Conservation (phyloP, 805 yeast genomes). For the Starmerella geochares region DNA sequence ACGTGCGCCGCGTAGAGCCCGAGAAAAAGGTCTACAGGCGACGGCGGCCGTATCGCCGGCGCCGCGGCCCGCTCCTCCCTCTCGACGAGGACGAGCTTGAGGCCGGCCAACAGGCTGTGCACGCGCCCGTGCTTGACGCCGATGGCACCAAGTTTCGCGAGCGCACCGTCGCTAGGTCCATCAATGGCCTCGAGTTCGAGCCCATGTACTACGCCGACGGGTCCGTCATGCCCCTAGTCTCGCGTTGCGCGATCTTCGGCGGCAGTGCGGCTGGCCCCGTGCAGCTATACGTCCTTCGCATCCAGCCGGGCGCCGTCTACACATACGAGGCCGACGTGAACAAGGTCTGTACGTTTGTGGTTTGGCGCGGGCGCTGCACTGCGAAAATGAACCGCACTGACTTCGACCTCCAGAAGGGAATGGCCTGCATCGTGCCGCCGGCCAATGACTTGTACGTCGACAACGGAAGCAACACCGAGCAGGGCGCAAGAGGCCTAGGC, state of each 20-base stretch:
- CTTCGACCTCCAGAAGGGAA: constrained; percentile 19
- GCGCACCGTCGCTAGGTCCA: constrained; percentile 20
- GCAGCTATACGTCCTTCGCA: constrained; percentile 13
- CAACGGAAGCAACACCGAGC: constrained; percentile 18
- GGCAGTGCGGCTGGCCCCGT: constrained; percentile 10
- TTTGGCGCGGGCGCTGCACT: constrained; percentile 20
- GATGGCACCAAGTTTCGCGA: constrained; percentile 8
- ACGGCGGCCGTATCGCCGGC: constrained; percentile 11
- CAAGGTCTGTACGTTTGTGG: constrained; percentile 20
- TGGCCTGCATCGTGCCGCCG: constrained; percentile 21
- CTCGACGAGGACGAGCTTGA: constrained; percentile 5
- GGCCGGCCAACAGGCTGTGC: constrained; percentile 6
- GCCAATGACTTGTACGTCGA: constrained; percentile 21
- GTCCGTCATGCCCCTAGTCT: constrained; percentile 10
- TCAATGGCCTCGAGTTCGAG: constrained; percentile 14
- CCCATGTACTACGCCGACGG: constrained; percentile 10
- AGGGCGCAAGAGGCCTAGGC: background rate
- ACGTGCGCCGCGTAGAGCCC: constrained; percentile 21
- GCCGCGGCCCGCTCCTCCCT: constrained; percentile 7
- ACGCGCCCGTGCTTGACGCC: constrained; percentile 17
- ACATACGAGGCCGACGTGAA: constrained; percentile 15
- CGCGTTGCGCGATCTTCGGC: constrained; percentile 13
- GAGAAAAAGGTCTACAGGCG: constrained; percentile 11
- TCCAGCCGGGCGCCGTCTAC: constrained; percentile 18
- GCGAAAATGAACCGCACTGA: constrained; percentile 15